Conservation (phyloP, 495 filamentous ascomycete genomes). For the Hypoxylon lenormandii region DNA sequence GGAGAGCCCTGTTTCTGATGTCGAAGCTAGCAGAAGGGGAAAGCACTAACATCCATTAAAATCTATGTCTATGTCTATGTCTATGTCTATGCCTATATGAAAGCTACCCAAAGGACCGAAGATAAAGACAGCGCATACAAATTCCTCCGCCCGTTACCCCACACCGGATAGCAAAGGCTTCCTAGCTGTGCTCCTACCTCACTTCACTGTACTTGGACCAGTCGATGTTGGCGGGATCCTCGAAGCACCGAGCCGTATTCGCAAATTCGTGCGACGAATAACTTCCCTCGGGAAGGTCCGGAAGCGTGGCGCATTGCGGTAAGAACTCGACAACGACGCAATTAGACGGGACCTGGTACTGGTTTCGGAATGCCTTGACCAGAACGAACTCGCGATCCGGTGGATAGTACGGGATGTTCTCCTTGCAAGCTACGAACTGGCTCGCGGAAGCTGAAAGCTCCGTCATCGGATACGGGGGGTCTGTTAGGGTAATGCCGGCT, state of each 20-base stretch:
- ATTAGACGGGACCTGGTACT: conserved; percentile 32
- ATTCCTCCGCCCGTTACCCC: no score
- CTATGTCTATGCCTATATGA: no score
- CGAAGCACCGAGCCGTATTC: conserved; percentile 41
- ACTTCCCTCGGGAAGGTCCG: conserved; percentile 45
- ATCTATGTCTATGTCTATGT: no score
- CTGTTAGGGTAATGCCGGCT: conserved; percentile 33
- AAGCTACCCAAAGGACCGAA: no score
- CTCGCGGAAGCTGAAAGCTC: conserved; percentile 9
- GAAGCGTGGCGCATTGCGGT: conserved; percentile 46
- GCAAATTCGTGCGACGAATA: conserved; percentile 50
- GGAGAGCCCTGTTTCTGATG: no score
- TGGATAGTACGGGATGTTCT: conserved; percentile 44
- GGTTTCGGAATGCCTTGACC: conserved; percentile 33
- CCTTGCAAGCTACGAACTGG: conserved; percentile 48
- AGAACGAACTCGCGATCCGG: conserved; percentile 24
- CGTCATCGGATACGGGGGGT: conserved; percentile 30
- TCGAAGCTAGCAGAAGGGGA: no score
- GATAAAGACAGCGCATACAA: no score
- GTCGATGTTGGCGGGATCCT: conserved; percentile 26
- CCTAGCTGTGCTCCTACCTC: no score
- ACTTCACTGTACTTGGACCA: conserved; percentile 18
- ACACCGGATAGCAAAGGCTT: no score
- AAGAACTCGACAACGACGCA: conserved; percentile 48
- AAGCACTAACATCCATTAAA: no score